Conservation (phyloP, 768 basidiomycete genomes). For the Hemileccinum impolitum region DNA sequence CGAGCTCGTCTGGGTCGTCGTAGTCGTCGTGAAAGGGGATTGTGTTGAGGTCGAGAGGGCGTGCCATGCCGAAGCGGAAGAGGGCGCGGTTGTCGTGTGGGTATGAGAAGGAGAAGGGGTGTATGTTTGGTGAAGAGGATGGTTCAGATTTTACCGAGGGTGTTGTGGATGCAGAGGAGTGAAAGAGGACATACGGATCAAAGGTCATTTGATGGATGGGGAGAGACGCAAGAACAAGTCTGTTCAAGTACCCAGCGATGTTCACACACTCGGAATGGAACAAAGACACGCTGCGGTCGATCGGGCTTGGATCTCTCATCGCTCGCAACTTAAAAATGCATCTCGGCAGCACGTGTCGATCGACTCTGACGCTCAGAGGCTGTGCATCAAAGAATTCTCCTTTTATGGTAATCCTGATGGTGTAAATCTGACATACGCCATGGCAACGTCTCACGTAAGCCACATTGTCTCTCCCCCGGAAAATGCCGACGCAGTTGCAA, state of each 20-base stretch:
- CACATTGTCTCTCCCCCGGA: too few relatives aligned
- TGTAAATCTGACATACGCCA: slow-evolving; percentile 14
- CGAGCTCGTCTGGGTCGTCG: slow-evolving; percentile 56
- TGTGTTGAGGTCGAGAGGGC: slow-evolving; percentile 24
- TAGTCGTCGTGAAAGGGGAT: slow-evolving; percentile 60
- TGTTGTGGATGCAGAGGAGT: slow-evolving; percentile 5
- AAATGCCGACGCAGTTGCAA: too few relatives aligned
- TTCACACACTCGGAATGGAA: not conserved
- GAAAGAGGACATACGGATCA: slow-evolving; percentile 13
- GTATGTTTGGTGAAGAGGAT: slow-evolving; percentile 20
- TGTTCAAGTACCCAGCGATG: too few relatives aligned
- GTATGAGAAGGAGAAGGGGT: slow-evolving; percentile 23
- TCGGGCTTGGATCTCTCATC: not conserved
- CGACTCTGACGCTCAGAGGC: not conserved
- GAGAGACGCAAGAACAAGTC: not conserved
- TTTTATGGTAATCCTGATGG: not conserved
- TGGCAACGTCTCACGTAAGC: too few relatives aligned
- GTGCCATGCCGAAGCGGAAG: slow-evolving; percentile 30
- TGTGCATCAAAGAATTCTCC: not conserved
- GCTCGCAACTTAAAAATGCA: not conserved
- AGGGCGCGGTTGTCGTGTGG: slow-evolving; percentile 11
- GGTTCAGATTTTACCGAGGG: slow-evolving; percentile 31
- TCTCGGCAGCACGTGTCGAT: slow-evolving; percentile 1
- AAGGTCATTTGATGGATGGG: slow-evolving; percentile 18
- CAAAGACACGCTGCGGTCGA: not conserved